Evolutionary conservation across 805 yeast genomes (phyloP).

Genomic region (Zygoascus flipseniorum): DNA sequence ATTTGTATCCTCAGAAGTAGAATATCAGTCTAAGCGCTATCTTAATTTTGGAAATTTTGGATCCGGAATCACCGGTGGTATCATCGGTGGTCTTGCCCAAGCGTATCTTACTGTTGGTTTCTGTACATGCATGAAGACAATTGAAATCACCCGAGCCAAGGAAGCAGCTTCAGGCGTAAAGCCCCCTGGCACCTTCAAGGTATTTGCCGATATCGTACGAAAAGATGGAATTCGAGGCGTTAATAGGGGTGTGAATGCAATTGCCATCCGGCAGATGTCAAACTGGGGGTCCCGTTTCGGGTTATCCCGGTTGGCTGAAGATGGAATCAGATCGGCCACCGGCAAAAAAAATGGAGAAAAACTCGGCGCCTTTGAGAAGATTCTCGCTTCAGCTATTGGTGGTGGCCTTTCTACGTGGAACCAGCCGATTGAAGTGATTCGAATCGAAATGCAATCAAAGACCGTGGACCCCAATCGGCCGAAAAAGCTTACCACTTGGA

Average conservation of each 20-base stretch:
- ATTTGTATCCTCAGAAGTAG: conserved; percentile 89
- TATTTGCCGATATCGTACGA: conserved; percentile 72
- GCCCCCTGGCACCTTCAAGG: conserved; percentile 71
- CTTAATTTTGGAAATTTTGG: conserved; percentile 60
- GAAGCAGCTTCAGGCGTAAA: conserved; percentile 60
- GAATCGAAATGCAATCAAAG: conserved; percentile 97
- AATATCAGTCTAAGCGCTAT: conserved; percentile 53
- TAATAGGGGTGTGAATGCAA: conserved; percentile 97
- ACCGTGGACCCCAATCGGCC: conserved; percentile 95
- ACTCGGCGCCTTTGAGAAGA: conserved; percentile 70
- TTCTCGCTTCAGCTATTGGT: conserved; percentile 80
- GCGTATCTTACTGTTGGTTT: conserved; percentile 94
- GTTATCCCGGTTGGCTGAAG: conserved; percentile 84
- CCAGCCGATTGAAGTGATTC: conserved; percentile 95
- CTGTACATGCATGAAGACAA: conserved; percentile 98
- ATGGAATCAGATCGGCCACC: conserved; percentile 54
- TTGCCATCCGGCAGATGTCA: conserved; percentile 97
- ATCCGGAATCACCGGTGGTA: conserved; percentile 93
- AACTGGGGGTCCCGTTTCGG: conserved; percentile 99
- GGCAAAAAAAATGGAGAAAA: conserved; percentile 50
- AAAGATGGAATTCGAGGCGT: conserved; percentile 91
- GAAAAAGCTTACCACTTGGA: conserved; percentile 69
- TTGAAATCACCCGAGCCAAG: conserved; percentile 88
- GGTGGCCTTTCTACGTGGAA: conserved; percentile 98
- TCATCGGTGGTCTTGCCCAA: conserved; percentile 92